These are phyloP conservation scores for Solanum sejunctum DNA, from an alignment of 257 asterid genomes.

Conservation along the genomic window DNA sequence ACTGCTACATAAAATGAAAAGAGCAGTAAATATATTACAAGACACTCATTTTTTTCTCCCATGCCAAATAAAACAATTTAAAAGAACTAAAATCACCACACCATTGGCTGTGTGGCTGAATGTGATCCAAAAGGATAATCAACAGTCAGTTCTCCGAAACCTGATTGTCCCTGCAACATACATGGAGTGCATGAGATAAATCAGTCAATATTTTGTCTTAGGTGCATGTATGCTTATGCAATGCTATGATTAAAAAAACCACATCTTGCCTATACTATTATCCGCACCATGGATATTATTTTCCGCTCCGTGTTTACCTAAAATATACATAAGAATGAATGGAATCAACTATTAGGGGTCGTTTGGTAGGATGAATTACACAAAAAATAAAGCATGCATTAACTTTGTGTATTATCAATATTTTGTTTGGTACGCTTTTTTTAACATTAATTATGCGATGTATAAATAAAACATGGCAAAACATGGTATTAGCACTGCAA, in stretches of 20 bases:
- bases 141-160: conserved; percentile 8
- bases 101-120: conserved; percentile 7
- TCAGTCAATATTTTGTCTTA: not conserved
- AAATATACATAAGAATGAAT: not conserved
- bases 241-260: conserved; percentile 7
- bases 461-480: not conserved
- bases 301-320: conserved; percentile 20
- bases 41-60: not conserved
- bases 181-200: not conserved
- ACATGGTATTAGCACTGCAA: not conserved
- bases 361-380: not conserved
- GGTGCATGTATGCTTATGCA: not conserved
- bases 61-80: not conserved
- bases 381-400: not conserved
- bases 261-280: conserved; percentile 9
- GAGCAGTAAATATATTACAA: not conserved
- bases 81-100: not conserved
- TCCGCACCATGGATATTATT: not conserved
- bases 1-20: not conserved
- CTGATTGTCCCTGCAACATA: conserved; percentile 18
- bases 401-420: not conserved
- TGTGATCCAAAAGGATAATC: conserved; percentile 13
- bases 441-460: not conserved
- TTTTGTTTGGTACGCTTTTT: not conserved
- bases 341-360: not conserved